These are phyloP conservation scores for Dysphania ambrosioides DNA, from an alignment of 148 eudicot genomes.

Conservation along the genomic window DNA sequence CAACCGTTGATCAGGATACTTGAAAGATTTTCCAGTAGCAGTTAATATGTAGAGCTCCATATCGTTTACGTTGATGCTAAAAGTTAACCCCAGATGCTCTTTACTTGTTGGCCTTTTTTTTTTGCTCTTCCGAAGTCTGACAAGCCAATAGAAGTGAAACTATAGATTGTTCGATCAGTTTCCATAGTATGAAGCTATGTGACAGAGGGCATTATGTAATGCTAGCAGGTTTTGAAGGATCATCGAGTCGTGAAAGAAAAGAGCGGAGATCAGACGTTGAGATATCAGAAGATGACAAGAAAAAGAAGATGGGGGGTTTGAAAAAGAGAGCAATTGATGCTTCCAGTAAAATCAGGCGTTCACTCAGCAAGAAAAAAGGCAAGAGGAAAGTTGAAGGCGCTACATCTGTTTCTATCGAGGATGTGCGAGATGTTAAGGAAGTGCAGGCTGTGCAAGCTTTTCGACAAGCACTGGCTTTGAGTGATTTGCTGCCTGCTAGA, in stretches of 20 bases:
- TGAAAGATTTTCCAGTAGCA: neutral
- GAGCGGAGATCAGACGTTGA: slow-evolving; percentile 41
- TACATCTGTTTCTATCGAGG: slow-evolving; percentile 39
- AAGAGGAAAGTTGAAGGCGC: slow-evolving; percentile 35
- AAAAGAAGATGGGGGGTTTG: slow-evolving; percentile 38
- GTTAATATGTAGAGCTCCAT: neutral
- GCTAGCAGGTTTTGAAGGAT: slow-evolving; percentile 36
- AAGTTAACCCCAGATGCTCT: too few species aligned
- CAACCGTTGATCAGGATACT: too few species aligned
- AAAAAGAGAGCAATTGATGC: slow-evolving; percentile 56
- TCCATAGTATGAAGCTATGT: neutral
- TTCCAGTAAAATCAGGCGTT: slow-evolving; percentile 42
- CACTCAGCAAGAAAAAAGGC: slow-evolving; percentile 36
- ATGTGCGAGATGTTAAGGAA: slow-evolving; percentile 61
- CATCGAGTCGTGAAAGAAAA: slow-evolving; percentile 35
- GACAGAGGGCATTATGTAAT: slow-evolving; percentile 1
- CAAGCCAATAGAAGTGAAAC: neutral
- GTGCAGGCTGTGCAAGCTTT: slow-evolving; percentile 65
- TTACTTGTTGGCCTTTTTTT: too few species aligned
- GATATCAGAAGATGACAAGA: slow-evolving; percentile 40
- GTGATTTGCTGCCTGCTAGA: slow-evolving; percentile 64
- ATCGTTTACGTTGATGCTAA: neutral
- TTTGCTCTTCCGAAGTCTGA: too few species aligned
- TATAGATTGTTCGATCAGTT: neutral
- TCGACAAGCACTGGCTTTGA: slow-evolving; percentile 51